A percentile compares a stretch with the other conserved stretches of the same genome.
Conservation (phyloP, 2,329 filamentous ascomycete genomes). For the Aureobasidium sp. region DNA sequence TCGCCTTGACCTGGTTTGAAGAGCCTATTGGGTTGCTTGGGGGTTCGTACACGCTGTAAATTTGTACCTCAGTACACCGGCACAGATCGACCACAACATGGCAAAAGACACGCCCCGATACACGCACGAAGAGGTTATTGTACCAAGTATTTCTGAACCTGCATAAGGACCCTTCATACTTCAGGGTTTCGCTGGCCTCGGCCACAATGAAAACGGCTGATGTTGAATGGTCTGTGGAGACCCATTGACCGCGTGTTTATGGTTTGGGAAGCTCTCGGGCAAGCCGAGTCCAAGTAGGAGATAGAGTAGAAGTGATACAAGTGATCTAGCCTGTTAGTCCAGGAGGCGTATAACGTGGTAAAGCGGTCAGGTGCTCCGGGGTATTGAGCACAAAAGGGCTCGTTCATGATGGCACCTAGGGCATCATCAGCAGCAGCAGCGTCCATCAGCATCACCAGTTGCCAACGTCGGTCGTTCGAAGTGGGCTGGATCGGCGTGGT, state of each 20-base stretch:
- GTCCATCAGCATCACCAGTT: neutral
- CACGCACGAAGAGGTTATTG: neutral
- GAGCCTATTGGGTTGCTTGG: neutral
- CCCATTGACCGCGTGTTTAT: neutral
- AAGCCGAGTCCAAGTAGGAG: conserved; percentile 1
- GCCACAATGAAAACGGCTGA: neutral
- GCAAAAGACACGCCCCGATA: neutral
- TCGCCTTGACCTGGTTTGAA: neutral
- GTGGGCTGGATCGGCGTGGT: conserved; percentile 4
- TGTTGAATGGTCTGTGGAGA: neutral
- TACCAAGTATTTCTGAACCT: conserved; percentile 3
- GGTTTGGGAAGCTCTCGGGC: neutral
- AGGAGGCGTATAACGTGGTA: too few species aligned
- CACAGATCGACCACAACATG: conserved; percentile 1
- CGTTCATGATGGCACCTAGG: neutral
- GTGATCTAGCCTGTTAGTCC: neutral
- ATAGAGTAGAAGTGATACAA: conserved; percentile 1
- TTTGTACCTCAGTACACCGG: neutral
- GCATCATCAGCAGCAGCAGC: neutral
- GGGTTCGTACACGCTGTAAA: neutral
- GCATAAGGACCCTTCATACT: neutral
- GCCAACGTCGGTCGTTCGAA: neutral
- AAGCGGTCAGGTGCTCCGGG: conserved; percentile 3
- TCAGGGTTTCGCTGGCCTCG: conserved; percentile 7
- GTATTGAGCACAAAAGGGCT: neutral